Evolutionary conservation across 495 filamentous ascomycete genomes (phyloP), one percentile per base, ranked within the genome.

Genomic region (Hypoxylon lienhwacheense): DNA sequence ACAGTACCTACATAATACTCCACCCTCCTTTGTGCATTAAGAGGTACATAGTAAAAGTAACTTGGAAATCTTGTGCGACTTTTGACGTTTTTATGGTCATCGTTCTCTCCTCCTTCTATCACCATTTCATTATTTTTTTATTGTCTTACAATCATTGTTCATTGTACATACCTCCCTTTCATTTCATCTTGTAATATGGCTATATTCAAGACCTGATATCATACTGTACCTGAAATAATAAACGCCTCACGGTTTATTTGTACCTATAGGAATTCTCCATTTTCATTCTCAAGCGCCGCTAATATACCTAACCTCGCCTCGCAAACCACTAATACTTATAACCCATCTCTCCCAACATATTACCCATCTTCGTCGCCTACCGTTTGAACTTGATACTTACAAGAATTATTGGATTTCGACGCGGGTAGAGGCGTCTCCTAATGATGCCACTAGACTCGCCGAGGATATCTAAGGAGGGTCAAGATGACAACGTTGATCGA

Each of bases 391-490:
- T n/a, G 7, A 21, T 41, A 32, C 4, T 12, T 8, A 28, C 47
- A 20, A 22, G 25, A 52, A 32, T 10, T 31, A 39, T 32, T 43
- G 36, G 29, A 26, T 19, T 36, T 33, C 12, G 33, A 40, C 29
- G 12, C 37, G 17, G 47, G 25, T 25, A 37, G 7, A 29, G 29
- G 35, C 52, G 20, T 31, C 32, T n/a, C 48, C 35, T 29, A 17
- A 56, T 55, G 43, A 67, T 65, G 65, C 5, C 36, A n/a, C 26
- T 37, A 45, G 52, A 59, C 12, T 53, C 51, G 41, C 55, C 61
- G 20, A 52, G 55, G 24, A 35, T 36, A 26, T 55, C 51, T 37
- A 56, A 67, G 42, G 53, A 56, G 7, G 50, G 45, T 14, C 17
- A 35, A 28, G 53, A 37, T 12, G 61, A 56, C 21, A 54, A 17